Evolutionary conservation across 2,329 filamentous ascomycete species (phyloP).

Genomic region (Talaromyces albobiverticillius): DNA sequence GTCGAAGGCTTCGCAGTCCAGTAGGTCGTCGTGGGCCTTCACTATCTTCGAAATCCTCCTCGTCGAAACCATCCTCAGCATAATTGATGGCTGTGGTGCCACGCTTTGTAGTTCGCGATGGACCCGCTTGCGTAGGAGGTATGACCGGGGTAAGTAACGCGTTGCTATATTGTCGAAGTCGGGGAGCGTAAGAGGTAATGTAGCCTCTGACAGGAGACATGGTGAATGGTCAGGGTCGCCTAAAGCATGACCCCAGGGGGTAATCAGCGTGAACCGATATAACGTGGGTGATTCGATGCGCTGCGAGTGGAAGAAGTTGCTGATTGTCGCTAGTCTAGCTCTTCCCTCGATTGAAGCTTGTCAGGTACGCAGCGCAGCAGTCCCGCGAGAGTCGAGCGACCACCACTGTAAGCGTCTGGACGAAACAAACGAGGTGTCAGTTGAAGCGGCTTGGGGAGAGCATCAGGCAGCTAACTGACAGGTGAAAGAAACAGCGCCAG

Average conservation of each 20-base stretch:
- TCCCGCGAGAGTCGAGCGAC: constrained; percentile 1
- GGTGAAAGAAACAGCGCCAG: background rate
- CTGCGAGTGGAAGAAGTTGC: background rate
- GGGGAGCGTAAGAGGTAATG: constrained; percentile 85
- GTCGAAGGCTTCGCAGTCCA: constrained; percentile 72
- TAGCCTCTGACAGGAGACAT: constrained; percentile 75
- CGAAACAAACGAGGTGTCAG: background rate
- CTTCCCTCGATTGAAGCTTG: constrained; percentile 13
- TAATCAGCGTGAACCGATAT: constrained; percentile 5
- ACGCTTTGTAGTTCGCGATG: constrained; percentile 88
- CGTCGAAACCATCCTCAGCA: constrained; percentile 91
- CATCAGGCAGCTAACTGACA: background rate
- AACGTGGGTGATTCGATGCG: background rate
- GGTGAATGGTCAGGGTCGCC: constrained; percentile 31
- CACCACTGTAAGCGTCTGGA: background rate
- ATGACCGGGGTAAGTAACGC: constrained; percentile 83
- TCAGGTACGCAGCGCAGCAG: constrained; percentile 9
- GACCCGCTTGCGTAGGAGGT: constrained; percentile 64
- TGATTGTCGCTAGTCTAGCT: constrained; percentile 12
- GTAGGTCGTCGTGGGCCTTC: constrained; percentile 71
- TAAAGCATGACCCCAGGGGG: constrained; percentile 35
- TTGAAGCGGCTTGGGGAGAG: background rate
- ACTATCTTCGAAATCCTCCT: constrained; percentile 60
- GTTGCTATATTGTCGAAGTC: constrained; percentile 86
- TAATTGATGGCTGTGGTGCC: constrained; percentile 97